Evolutionary conservation across 2,329 filamentous ascomycete species (phyloP), one percentile per base, ranked within the genome.

Genomic region (Colletotrichum plurivorum): DNA sequence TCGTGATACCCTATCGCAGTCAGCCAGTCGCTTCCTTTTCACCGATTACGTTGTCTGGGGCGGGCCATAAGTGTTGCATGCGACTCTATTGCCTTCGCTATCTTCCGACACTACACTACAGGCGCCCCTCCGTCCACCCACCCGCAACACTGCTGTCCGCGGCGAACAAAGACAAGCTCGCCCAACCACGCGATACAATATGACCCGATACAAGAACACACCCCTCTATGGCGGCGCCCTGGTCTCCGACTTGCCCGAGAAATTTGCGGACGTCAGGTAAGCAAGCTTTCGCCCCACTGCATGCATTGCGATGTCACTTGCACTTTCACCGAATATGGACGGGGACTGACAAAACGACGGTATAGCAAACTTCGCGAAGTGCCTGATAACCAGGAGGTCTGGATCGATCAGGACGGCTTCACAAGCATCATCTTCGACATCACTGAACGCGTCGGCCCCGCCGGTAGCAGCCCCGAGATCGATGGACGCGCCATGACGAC

Each of bases 401-500:
- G 91, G 83, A 91, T 98, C 76, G 94, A 97, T 78, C 87, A 89
- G 72, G 87, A 92, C 71, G 94, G 94, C 57, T 95, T 95, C 79
- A 94, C 93, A 3, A 94, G 89, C 81, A 90, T 97, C 78, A 95
- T 97, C 74, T 88, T 98, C 80, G 95, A 98, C 76, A 94, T 98
- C 76, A 92, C 93, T 63, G 92, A 98, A 83, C 92, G 93, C 64
- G 91, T 97, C 22, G 88, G 89, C 69, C 78, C 80, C 15, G 75
- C 88, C 5, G 84, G 85, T 36, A 83, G 81, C 49, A 81, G 84
- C 2, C 84, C 89, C 18, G 87, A 90, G 75, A 88, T 88, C 43
- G 90, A 95, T 74, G 91, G 92, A 64, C 88, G 87, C 52, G 94
- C 94, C 22, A 82, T 92, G 76, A 89, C 90, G 3, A 88, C 87